Evolutionary conservation across 2,329 filamentous ascomycete genomes (phyloP).

Genomic region (Ceratocystis lukuohia): DNA sequence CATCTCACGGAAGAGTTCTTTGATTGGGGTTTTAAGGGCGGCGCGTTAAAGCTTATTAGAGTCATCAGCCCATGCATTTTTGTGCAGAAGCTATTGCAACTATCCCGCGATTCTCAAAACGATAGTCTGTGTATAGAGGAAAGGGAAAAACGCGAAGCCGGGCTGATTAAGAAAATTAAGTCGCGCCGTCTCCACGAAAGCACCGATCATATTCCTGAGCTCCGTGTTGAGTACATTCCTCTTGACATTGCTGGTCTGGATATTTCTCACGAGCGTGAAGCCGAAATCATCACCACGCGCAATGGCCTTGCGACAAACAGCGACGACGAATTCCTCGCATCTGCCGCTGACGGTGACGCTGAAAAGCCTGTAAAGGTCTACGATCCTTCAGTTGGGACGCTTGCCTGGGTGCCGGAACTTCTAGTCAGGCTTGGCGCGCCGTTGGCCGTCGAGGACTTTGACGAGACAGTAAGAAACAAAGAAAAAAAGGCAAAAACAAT

Average conservation of each 20-base stretch:
- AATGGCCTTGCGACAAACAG: constrained; percentile 47
- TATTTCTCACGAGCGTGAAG: constrained; percentile 46
- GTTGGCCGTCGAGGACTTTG: constrained; percentile 21
- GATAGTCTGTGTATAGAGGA: constrained; percentile 23
- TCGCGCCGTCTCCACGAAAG: constrained; percentile 55
- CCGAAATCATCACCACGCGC: constrained; percentile 44
- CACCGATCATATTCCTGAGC: constrained; percentile 61
- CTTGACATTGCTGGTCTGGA: constrained; percentile 65
- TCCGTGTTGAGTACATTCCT: constrained; percentile 68
- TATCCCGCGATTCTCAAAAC: constrained; percentile 20
- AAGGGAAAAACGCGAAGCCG: constrained; percentile 33
- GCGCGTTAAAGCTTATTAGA: constrained; percentile 72
- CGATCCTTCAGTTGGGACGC: constrained; percentile 36
- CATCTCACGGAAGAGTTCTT: constrained; percentile 67
- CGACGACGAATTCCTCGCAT: constrained; percentile 45
- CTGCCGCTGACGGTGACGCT: constrained; percentile 28
- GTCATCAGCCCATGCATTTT: constrained; percentile 67
- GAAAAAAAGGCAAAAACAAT: constrained; percentile 5
- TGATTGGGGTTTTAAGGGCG: constrained; percentile 67
- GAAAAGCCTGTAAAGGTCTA: constrained; percentile 49
- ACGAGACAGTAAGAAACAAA: constrained; percentile 21
- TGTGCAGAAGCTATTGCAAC: constrained; percentile 39
- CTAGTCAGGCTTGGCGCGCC: constrained; percentile 22
- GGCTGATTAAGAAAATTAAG: constrained; percentile 52
- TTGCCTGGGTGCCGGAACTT: constrained; percentile 29